Base-by-base conservation (phyloP, 2,329 filamentous ascomycete genomes). In the Chrysoporthe deuterocubensis region DNA sequence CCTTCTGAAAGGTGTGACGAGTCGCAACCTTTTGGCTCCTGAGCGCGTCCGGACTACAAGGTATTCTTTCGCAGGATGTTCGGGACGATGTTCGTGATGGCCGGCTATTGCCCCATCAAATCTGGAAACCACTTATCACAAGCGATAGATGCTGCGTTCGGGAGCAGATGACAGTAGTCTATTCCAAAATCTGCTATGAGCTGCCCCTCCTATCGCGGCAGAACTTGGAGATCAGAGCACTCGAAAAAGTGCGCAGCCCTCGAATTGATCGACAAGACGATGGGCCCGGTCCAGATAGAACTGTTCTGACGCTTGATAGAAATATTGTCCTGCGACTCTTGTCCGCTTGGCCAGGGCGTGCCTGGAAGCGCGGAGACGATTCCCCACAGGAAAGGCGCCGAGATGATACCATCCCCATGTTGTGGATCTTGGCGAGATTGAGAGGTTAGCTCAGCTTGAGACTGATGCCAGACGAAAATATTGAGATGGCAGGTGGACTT, bases 401-500 rank as follows among this genome's bases (percentile, higher is more conserved):
- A 1, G 21, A 8, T 26, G 9, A 21, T n/a, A 48, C 44, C 18
- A n/a, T 16, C 44, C 16, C n/a, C 37, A 40, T 7, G 37, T 6
- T 40, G 9, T 40, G 37, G 3, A n/a, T 5, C n/a, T n/a, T 7
- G n/a, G 44, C 8, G 44, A 48, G 44, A 48, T 21, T 16, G 26
- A 8, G 18, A 11, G 5, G 5, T 68, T 56, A 69, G 67, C 56
- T n/a, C 42, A 37, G 43, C 21, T 34, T 13, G 16, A 9, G 11
- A 44, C 21, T n/a, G 32, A 26, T 3, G 13, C 8, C 3, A 8
- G 4, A 2, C n/a, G 34, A 16, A 1, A 14, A 14, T 18, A n/a
- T 13, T 4, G 11, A 26, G n/a, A 37, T 21, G 34, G 8, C 7
- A 9, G 14, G 8, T 4, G 66, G 62, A 64, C 61, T 65, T 73